Conservation (phyloP, 306 rosid genomes). For the Quillaja saponaria region DNA sequence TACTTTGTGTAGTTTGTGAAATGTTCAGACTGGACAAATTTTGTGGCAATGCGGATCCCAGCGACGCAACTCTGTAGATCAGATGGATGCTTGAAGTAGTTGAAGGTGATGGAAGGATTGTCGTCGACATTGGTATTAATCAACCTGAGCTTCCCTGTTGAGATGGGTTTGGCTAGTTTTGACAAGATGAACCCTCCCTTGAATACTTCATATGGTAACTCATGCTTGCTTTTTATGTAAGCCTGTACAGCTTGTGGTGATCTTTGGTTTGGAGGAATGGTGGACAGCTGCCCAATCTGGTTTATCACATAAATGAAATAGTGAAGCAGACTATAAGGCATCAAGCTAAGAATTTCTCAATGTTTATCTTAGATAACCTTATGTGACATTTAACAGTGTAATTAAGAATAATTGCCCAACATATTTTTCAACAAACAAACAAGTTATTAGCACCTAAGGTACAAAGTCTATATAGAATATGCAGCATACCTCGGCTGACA, state of each 20-base stretch:
- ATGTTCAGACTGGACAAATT: slow-evolving; percentile 61
- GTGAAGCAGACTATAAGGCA: slow-evolving; percentile 1
- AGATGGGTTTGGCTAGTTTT: slow-evolving; percentile 68
- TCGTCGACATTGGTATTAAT: slow-evolving; percentile 64
- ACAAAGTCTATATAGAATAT: slow-evolving; percentile 8
- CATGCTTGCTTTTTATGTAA: slow-evolving; percentile 46
- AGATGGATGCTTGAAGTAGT: slow-evolving; percentile 76
- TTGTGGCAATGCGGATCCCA: slow-evolving; percentile 61
- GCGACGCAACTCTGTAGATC: slow-evolving; percentile 81
- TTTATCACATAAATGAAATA: slow-evolving; percentile 24
- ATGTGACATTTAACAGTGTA: too few species aligned
- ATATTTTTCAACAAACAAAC: not conserved
- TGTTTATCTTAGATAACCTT: too few species aligned
- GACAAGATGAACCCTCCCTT: slow-evolving; percentile 85
- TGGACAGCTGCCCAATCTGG: slow-evolving; percentile 93
- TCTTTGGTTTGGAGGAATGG: slow-evolving; percentile 89
- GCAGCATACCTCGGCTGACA: slow-evolving; percentile 87
- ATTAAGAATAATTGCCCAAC: not conserved
- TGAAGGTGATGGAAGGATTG: slow-evolving; percentile 84
- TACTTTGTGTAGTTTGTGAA: slow-evolving; percentile 64
- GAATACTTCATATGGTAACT: slow-evolving; percentile 77
- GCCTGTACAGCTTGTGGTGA: slow-evolving; percentile 63
- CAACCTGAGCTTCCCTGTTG: slow-evolving; percentile 70
- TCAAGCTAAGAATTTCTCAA: not conserved
- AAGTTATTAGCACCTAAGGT: too few species aligned